Conservation (phyloP, 805 yeast species). For the Diddensiella santjacobensis region DNA sequence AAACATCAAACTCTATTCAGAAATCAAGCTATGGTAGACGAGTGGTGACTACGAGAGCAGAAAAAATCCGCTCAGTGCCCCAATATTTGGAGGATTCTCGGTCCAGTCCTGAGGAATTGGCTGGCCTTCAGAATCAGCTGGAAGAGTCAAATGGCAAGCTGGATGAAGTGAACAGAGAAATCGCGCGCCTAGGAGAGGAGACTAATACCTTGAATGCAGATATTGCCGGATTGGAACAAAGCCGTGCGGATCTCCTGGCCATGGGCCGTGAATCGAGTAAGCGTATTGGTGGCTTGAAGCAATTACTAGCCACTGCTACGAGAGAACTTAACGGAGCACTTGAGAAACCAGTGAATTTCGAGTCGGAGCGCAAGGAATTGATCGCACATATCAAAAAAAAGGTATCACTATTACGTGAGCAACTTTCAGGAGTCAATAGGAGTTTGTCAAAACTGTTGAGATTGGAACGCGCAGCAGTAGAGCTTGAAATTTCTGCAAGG, state of each 20-base stretch:
- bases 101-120: background rate
- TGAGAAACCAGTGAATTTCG: background rate
- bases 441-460: too few species aligned
- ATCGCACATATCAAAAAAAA: background rate
- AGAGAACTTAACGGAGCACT: background rate
- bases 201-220: background rate
- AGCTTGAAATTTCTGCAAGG: background rate
- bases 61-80: background rate
- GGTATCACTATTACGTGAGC: background rate
- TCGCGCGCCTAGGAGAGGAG: background rate
- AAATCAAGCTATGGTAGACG: slow-evolving; percentile 62
- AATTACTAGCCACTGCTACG: background rate
- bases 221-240: too few species aligned
- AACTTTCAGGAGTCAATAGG: background rate
- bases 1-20: too few species aligned
- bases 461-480: background rate
- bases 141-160: background rate
- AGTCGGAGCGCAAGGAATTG: background rate
- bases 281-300: background rate
- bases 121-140: background rate
- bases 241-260: background rate
- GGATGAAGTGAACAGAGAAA: background rate
- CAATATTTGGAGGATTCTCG: background rate
- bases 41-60: slow-evolving; percentile 43
- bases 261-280: background rate